These are phyloP conservation scores for Ustilago tritici DNA, from an alignment of 1,284 basidiomycete species.

Conservation along the genomic window DNA sequence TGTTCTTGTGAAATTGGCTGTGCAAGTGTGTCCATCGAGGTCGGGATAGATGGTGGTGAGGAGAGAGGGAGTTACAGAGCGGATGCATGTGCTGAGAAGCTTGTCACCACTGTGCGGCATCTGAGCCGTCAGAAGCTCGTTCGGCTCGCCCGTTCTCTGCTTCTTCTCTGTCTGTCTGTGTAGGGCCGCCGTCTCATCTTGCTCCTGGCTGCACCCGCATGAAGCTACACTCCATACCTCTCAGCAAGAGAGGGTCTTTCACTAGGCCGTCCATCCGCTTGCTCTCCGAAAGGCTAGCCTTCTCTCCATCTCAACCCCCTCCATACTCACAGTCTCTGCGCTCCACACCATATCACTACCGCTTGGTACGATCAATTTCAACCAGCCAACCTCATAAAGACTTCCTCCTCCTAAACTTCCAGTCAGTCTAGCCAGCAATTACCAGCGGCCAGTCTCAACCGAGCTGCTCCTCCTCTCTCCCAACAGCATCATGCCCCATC, in stretches of 20 bases:
- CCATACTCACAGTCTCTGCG: background rate
- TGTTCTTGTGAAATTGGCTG: background rate
- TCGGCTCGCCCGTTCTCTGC: no score
- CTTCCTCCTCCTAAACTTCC: background rate
- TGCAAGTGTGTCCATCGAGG: background rate
- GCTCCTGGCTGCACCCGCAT: background rate
- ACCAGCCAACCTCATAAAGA: background rate
- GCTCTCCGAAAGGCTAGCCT: background rate
- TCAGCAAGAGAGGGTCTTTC: background rate
- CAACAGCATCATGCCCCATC: conserved; percentile 24
- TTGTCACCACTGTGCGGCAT: background rate
- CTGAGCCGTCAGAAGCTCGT: background rate
- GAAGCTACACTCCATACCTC: background rate
- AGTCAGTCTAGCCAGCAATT: conserved; percentile 4
- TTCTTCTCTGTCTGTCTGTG: no score
- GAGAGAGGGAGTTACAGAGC: background rate
- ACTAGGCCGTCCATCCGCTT: background rate
- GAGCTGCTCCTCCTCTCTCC: background rate
- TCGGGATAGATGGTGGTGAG: background rate
- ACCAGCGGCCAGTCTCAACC: conserved; percentile 4
- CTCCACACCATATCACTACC: background rate
- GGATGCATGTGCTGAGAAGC: background rate
- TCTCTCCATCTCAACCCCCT: background rate
- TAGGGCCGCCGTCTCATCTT: background rate
- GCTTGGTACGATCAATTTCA: background rate